These are phyloP conservation scores for Trichoderma endophyticum DNA, from an alignment of 2,329 filamentous ascomycete genomes.

Conservation along the genomic window DNA sequence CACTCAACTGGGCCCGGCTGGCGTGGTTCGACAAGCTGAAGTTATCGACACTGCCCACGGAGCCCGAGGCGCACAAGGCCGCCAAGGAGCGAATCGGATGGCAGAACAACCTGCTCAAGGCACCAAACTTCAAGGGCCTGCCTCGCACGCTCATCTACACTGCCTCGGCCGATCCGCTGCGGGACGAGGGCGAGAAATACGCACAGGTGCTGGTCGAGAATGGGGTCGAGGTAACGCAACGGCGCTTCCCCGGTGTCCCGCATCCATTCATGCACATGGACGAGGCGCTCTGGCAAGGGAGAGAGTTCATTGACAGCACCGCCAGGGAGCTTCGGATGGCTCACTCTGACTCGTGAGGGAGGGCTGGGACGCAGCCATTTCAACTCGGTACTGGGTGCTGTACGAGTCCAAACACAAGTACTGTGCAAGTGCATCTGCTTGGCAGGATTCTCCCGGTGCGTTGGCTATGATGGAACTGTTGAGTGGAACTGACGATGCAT, in stretches of 20 bases:
- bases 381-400: not conserved
- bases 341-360: constrained; percentile 20
- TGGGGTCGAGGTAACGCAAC: constrained; percentile 45
- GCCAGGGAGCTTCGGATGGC: constrained; percentile 32
- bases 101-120: constrained; percentile 35
- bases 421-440: not conserved
- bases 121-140: constrained; percentile 34
- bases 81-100: constrained; percentile 25
- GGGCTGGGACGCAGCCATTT: not conserved
- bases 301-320: constrained; percentile 34
- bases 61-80: constrained; percentile 17
- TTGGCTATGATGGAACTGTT: not conserved
- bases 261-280: constrained; percentile 52
- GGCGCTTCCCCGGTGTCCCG: constrained; percentile 46
- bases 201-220: constrained; percentile 39
- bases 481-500: not conserved
- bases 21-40: constrained; percentile 40
- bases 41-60: constrained; percentile 26
- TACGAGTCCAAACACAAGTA: not conserved
- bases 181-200: constrained; percentile 50
- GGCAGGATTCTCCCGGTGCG: not conserved
- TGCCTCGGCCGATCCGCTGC: constrained; percentile 43
- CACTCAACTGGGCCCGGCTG: constrained; percentile 43
- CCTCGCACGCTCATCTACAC: constrained; percentile 41
- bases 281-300: constrained; percentile 35